Base-by-base conservation (phyloP, 1,284 basidiomycete genomes). In the Trametes sp. region DNA sequence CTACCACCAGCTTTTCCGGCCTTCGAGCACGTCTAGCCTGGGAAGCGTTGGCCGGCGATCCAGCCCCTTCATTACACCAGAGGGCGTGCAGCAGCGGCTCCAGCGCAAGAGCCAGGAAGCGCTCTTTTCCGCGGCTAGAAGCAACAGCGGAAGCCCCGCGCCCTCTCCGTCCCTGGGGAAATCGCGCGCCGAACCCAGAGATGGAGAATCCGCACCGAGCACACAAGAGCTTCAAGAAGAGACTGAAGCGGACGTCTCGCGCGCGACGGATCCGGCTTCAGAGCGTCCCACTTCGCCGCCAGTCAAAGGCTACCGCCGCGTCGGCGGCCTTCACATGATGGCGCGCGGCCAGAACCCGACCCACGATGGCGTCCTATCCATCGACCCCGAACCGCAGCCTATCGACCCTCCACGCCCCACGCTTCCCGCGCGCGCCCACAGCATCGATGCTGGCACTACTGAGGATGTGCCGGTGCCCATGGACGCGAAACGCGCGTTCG, bases 71-170 rank as follows among this genome's bases (percentile, higher is more conserved):
- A 85, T 87, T 55, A 84, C 76, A 55, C 79, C 80, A 33, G 85
- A 86, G 57, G 82, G 84, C 54, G 80, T 89, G 33, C 81, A 84
- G 61, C 75, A 80, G 63, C 78, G 83, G 36, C 68, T 87, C 48
- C 68, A 82, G 68, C 79, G 79, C 64, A 73, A 79, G 59, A 85
- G 80, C 48, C 71, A 74, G 57, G 81, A 80, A 81, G 81, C 60
- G 76, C 81, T 36, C 38, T 74, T 26, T 3, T n/a, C 51, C 1
- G 51, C 54, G n/a, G 48, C 49, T 11, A 59, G 57, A 19, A 52
- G 52, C 26, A 35, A 23, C 1, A 61, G 55, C 24, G 36, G 36
- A 13, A 66, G 64, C 35, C 62, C 65, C 16, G 33, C 33, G 28
- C 52, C 26, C 16, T 24, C 14, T 24, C 23, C 23, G 23, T 35